Evolutionary conservation across 177 flowering plant species (phyloP).

Genomic region (Vitis hybrid): DNA sequence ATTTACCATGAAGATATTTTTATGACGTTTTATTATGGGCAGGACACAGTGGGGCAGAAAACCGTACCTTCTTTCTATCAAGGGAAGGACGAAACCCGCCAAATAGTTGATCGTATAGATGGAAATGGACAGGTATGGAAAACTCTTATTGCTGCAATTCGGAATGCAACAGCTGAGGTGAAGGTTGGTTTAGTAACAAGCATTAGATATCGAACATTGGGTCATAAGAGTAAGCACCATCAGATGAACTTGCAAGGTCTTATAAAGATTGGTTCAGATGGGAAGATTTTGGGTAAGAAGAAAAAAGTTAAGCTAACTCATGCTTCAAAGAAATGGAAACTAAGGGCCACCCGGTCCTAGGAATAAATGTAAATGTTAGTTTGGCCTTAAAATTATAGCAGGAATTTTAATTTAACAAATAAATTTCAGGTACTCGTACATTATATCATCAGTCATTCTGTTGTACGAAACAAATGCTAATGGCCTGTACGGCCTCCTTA

Average conservation of each 20-base stretch:
- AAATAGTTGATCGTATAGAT: background rate
- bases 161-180: constrained; percentile 25
- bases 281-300: constrained; percentile 32
- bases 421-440: too few relatives aligned
- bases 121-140: constrained; percentile 13
- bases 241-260: constrained; percentile 20
- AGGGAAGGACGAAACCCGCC: constrained; percentile 17
- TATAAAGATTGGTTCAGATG: constrained; percentile 33
- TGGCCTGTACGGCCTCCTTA: too few relatives aligned
- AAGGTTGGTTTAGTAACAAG: constrained; percentile 21
- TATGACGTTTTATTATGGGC: constrained; percentile 13
- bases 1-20: constrained; percentile 22
- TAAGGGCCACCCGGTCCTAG: background rate
- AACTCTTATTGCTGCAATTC: constrained; percentile 11
- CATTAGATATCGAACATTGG: constrained; percentile 22
- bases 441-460: too few relatives aligned
- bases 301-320: constrained; percentile 25
- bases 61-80: constrained; percentile 20
- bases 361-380: background rate
- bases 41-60: constrained; percentile 15
- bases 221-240: constrained; percentile 31
- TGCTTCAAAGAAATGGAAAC: constrained; percentile 20
- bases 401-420: constrained; percentile 8
- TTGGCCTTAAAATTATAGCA: background rate
- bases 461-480: too few relatives aligned